phyloP scores from a whole-genome alignment of 345 rosid species.

The Gossypium ekmanianum region DNA sequence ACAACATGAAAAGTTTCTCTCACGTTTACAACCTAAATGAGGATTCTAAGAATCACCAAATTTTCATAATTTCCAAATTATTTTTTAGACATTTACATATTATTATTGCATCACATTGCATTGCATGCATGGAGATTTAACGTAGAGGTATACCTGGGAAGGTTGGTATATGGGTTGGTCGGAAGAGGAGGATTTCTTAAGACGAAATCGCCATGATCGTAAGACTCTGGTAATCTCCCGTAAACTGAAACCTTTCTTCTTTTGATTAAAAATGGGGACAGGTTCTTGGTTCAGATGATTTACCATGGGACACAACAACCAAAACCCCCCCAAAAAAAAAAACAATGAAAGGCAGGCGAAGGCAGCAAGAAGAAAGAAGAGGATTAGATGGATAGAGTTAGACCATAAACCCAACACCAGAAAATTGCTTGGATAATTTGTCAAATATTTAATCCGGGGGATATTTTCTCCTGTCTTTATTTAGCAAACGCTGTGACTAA shows the following conservation, averaged over 20 bases:
- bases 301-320: slow-evolving; percentile 17
- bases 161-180: not conserved
- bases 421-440: not conserved
- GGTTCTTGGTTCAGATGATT: slow-evolving; percentile 1
- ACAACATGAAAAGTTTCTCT: not conserved
- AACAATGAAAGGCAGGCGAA: slow-evolving; percentile 3
- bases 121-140: not conserved
- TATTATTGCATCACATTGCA: not conserved
- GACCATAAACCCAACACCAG: not conserved
- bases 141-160: slow-evolving; percentile 1
- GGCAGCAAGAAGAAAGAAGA: not conserved
- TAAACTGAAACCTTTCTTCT: slow-evolving; percentile 32
- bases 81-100: not conserved
- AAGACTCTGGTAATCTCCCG: slow-evolving; percentile 26
- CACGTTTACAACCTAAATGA: not conserved
- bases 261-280: slow-evolving; percentile 20
- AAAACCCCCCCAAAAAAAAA: too few species aligned
- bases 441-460: not conserved
- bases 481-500: not conserved
- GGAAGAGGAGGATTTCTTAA: slow-evolving; percentile 18
- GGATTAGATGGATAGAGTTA: not conserved
- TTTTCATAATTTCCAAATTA: too few species aligned
- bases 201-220: slow-evolving; percentile 22
- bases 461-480: not conserved
- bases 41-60: not conserved